These are phyloP conservation scores for Akanthomyces dipterigenus DNA, from an alignment of 2,329 filamentous ascomycete genomes.

Conservation along the genomic window DNA sequence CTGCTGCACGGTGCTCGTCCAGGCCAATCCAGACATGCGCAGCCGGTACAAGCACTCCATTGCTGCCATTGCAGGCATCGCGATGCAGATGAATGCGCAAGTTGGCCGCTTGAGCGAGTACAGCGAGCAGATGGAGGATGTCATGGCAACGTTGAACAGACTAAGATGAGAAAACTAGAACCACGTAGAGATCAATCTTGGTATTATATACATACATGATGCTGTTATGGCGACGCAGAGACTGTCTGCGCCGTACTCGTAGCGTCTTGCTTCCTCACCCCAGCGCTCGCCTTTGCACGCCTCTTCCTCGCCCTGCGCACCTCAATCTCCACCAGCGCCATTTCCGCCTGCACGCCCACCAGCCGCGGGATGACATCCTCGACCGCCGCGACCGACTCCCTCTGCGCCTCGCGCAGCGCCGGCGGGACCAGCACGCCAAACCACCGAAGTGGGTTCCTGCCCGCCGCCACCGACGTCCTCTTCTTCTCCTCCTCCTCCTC, in stretches of 20 bases:
- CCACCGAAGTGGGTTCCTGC: slow-evolving; percentile 50
- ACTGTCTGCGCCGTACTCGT: slow-evolving; percentile 14
- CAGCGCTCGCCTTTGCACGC: slow-evolving; percentile 39
- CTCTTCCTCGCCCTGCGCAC: slow-evolving; percentile 56
- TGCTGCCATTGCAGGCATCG: slow-evolving; percentile 42
- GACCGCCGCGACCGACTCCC: slow-evolving; percentile 47
- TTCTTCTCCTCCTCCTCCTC: not conserved
- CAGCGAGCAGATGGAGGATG: slow-evolving; percentile 37
- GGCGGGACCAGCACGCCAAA: slow-evolving; percentile 49
- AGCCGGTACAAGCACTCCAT: slow-evolving; percentile 47
- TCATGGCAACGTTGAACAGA: slow-evolving; percentile 25
- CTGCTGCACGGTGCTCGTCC: slow-evolving; percentile 43
- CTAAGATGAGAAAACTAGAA: not conserved
- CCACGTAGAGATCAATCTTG: not conserved
- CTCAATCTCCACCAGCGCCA: slow-evolving; percentile 61
- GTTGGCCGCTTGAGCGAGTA: slow-evolving; percentile 27
- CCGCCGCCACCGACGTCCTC: not conserved
- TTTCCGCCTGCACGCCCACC: slow-evolving; percentile 49
- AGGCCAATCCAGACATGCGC: slow-evolving; percentile 38
- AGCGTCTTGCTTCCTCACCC: slow-evolving; percentile 21
- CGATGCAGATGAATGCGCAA: slow-evolving; percentile 32
- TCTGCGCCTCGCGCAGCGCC: slow-evolving; percentile 52
- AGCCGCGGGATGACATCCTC: slow-evolving; percentile 52
- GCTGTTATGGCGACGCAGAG: slow-evolving; percentile 10
- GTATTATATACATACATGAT: not conserved